Base-by-base conservation (phyloP, 2,329 filamentous ascomycete species). In the Penicillium sp. region DNA sequence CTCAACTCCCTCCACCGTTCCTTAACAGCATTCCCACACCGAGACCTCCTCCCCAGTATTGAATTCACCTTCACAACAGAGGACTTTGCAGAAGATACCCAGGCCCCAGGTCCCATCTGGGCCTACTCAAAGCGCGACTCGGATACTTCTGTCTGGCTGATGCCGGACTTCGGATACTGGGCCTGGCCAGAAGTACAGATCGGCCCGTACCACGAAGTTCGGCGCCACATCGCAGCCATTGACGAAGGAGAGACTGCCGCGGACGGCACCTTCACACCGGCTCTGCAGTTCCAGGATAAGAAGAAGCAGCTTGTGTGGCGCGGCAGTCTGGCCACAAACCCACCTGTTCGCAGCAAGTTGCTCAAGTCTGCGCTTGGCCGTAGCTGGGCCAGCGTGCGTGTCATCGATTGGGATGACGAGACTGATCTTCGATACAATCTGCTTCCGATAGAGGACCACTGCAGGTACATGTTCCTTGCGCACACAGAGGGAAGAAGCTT, bases 151-250 rank as follows among this genome's bases (percentile, higher is more conserved):
- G 67, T 72, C 41, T 82, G 80, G 80, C 66, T 82, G 18, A 81
- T 82, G 66, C 79, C 80, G 0, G 80, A 82, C 59, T 82, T 82
- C 58, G 79, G 78, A 32, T 81, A 79, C 67, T 83, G 78, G 77
- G 72, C 75, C 8, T 81, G 78, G 79, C 79, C 79, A 2, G 77
- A 80, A 54, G 75, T 77, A 16, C 71, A 73, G 53, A 73, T 76
- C 21, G 74, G 77, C 2, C 66, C 75, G 5, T 77, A 79, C 62
- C 67, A 70, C n/a, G 74, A 77, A 52, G 70, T 78, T 29, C 69
- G 74, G 4, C 63, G 63, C 5, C 72, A 69, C 13, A 75, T 76
- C 32, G 65, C 65, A 1, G 62, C 67, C 2, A 65, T 75, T 4
- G 75, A 77, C 48, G 61, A 72, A n/a, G 69, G 69, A 3, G 54